Evolutionary conservation across 352 stramenopile genomes (phyloP), one percentile per base, ranked within the genome.

Genomic region (Ophiocytium majus): DNA sequence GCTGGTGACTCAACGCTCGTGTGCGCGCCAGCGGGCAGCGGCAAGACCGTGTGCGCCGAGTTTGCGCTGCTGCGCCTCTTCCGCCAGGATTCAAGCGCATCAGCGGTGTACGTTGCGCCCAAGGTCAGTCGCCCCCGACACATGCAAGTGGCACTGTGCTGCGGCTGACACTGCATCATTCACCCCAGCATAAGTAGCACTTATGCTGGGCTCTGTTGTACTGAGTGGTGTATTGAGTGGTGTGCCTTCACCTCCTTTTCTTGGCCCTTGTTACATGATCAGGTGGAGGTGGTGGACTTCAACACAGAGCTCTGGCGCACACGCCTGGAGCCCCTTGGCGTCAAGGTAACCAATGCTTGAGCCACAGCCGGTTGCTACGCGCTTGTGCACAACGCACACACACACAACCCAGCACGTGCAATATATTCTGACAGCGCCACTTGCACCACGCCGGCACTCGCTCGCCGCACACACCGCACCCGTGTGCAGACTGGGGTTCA

Each of bases 21-120:
- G 50, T 97, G 95, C 49, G 96, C 96, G 9, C 96, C 97, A 19
- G 94, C 95, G 33, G 97, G 97, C 50, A 97, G 93, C 75, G 97
- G 97, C 50, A 98, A 99, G 90, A 94, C 91, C 0, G 92, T 97
- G 35, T 93, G 97, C 74, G 95, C 93, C 17, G 97, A 99, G 88
- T 93, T 99, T 76, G 96, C 96, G 10, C 94, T 99, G 28, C 94
- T 99, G 88, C 96, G 97, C 10, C 94, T 96, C 79, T 92, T 97
- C 84, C 90, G 88, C 28, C 92, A 82, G 34, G 75, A 90, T 71
- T 63, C 81, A 35, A 82, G 34, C 10, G 74, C 80, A n/a, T 88
- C 63, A 49, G 63, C 96, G 63, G 96, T 99, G 28, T 99, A 98
- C 89, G 91, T 99, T 83, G 94, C 94, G 23, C 94, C 96, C 0